Percentiles rank a stretch among this genome's conserved stretches.
These are phyloP conservation scores for Fusarium tjaetaba DNA, from an alignment of 2,329 filamentous ascomycete species.

Conservation along the genomic window DNA sequence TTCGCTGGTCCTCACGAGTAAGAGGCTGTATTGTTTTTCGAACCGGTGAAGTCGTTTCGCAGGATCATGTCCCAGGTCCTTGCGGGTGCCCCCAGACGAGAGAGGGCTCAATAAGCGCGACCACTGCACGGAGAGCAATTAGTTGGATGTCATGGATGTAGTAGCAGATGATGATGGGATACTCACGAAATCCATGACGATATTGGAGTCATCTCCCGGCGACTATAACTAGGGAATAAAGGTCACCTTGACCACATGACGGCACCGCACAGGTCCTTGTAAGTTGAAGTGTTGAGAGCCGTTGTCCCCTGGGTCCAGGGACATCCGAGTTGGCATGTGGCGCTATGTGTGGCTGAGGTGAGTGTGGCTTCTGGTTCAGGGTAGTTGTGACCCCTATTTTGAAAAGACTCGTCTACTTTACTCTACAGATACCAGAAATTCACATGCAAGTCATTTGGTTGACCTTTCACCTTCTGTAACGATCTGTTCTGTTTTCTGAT, in stretches of 20 bases:
- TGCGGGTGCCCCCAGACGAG: constrained; percentile 64
- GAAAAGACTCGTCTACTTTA: background rate
- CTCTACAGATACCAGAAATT: background rate
- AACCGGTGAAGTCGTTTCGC: constrained; percentile 72
- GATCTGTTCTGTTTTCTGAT: background rate
- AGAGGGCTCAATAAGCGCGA: constrained; percentile 73
- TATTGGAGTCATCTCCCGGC: constrained; percentile 57
- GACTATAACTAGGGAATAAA: constrained; percentile 20
- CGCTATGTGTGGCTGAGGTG: constrained; percentile 14
- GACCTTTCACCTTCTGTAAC: too few species aligned
- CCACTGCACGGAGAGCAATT: constrained; percentile 59
- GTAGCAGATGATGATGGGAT: background rate
- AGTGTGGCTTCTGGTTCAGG: constrained; percentile 17
- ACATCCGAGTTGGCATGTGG: constrained; percentile 18
- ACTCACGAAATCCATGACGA: constrained; percentile 68
- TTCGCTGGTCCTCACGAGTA: constrained; percentile 60
- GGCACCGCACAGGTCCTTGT: constrained; percentile 28
- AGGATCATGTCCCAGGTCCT: constrained; percentile 70
- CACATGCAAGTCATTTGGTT: background rate
- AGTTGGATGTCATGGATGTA: constrained; percentile 12
- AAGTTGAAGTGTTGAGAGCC: constrained; percentile 37
- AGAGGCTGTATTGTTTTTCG: constrained; percentile 71
- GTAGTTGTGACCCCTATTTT: constrained; percentile 18
- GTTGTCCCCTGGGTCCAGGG: constrained; percentile 25
- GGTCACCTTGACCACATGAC: constrained; percentile 35